Conservation (phyloP, 768 basidiomycete species). For the Xerocomus brunneocitrinus region DNA sequence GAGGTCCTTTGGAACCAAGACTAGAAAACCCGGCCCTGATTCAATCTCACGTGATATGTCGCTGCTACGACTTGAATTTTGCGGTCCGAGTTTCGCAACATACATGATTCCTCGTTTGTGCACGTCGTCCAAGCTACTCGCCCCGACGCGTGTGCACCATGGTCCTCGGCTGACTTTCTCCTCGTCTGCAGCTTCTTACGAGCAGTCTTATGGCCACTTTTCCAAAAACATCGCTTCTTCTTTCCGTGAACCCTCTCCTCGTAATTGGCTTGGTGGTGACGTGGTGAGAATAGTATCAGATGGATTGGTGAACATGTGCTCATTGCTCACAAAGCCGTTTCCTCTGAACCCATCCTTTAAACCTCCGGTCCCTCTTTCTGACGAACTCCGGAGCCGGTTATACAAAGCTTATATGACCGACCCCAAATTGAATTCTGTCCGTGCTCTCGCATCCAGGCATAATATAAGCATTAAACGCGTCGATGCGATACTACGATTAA, state of each 20-base stretch:
- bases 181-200: constrained; percentile 4
- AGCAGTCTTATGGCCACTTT: constrained; percentile 17
- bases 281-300: constrained; percentile 42
- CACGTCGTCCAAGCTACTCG: constrained; percentile 9
- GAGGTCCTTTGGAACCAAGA: neutral
- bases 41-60: constrained; percentile 21
- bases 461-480: constrained; percentile 73
- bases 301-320: neutral
- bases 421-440: constrained; percentile 51
- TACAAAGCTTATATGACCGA: constrained; percentile 59
- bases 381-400: constrained; percentile 50
- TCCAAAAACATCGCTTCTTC: constrained; percentile 15
- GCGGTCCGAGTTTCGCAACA: neutral
- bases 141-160: constrained; percentile 6
- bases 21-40: constrained; percentile 18
- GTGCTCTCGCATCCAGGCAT: constrained; percentile 56
- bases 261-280: constrained; percentile 59
- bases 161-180: constrained; percentile 3
- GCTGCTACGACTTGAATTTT: constrained; percentile 15
- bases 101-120: constrained; percentile 23
- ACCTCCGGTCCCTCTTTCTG: constrained; percentile 73
- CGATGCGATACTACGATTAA: constrained; percentile 78
- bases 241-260: constrained; percentile 35
- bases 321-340: constrained; percentile 56
- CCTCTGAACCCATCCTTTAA: constrained; percentile 81